Evolutionary conservation across 805 yeast genomes (phyloP).

Genomic region (Starmerella vitae): DNA sequence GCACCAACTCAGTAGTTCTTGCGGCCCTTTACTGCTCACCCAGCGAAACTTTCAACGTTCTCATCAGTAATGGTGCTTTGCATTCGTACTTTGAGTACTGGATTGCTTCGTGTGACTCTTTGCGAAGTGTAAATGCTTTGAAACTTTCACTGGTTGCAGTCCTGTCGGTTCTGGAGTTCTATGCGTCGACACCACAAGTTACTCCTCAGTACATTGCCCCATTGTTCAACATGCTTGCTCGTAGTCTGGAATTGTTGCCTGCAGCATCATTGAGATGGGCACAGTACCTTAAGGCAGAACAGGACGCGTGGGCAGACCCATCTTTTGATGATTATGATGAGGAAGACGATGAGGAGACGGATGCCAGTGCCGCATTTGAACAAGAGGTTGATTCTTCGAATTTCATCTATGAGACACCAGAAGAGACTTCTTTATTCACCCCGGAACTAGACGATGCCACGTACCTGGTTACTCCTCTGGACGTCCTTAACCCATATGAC

Average conservation of each 20-base stretch:
- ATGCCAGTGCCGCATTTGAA: conserved; percentile 13
- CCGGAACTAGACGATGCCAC: conserved; percentile 22
- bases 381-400: conserved; percentile 8
- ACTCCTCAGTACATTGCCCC: conserved; percentile 18
- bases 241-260: conserved; percentile 50
- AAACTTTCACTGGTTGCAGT: conserved; percentile 62
- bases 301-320: conserved; percentile 26
- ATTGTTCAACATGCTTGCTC: conserved; percentile 37
- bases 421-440: conserved; percentile 1
- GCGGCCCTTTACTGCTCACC: conserved; percentile 54
- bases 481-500: conserved; percentile 55
- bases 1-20: conserved; percentile 47
- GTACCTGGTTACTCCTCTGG: conserved; percentile 64
- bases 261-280: conserved; percentile 54
- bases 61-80: conserved; percentile 36
- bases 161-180: conserved; percentile 35
- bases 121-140: conserved; percentile 65
- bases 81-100: conserved; percentile 48
- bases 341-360: conserved; percentile 17
- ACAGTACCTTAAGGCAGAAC: conserved; percentile 45
- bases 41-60: conserved; percentile 35
- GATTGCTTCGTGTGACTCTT: conserved; percentile 43
- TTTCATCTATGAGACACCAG: conserved; percentile 15
- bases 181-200: conserved; percentile 27
- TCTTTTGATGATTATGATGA: conserved; percentile 22